Base-by-base conservation (phyloP, 306 rosid genomes). In the Acacia crassicarpa region DNA sequence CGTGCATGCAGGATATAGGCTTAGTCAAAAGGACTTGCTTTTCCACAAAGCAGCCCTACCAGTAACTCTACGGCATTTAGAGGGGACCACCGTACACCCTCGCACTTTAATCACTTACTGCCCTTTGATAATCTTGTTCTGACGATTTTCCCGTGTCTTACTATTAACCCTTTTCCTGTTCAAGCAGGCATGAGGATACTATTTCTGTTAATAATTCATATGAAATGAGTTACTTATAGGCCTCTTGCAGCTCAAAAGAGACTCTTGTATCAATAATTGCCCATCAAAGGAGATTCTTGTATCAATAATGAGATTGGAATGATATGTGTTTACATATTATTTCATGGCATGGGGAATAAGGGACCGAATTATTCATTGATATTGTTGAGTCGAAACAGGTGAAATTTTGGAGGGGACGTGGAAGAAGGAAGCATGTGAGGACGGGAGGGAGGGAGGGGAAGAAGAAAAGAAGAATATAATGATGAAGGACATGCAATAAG, bases 1-100 rank as follows among this genome's bases (percentile, higher is more conserved):
- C 69, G 27, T 76, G 82, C 76, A 81, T 77, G 84, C 51, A 72
- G 66, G 62, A 7, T 65, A 72, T 72, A 72, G 77, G 82, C 73
- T 71, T 77, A 63, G 80, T 76, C 76, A 77, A 81, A 76, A 79
- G 83, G 10, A 35, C 49, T 40, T 49, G 40, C 78, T 78, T 83
- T 77, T 72, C 19, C 13, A 44, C 58, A 77, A 82, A 58, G 58
- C 44, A 51, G 19, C 44, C 68, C 59, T 38, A 43, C 22, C 68
- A 69, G 33, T 69, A 46, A 65, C 62, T 58, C 25, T 27, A 44
- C 35, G 45, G 17, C 8, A 9, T 12, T 33, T 16, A 65, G 46
- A 46, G 46, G 81, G 33, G 25, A 61, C 54, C 56, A 22, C 45
- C 32, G 32, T 30, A 30, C 2, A 41, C 30, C 63, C 59, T n/a